Conservation (phyloP, 2,329 filamentous ascomycete genomes). For the Xenoacremonium recifei region DNA sequence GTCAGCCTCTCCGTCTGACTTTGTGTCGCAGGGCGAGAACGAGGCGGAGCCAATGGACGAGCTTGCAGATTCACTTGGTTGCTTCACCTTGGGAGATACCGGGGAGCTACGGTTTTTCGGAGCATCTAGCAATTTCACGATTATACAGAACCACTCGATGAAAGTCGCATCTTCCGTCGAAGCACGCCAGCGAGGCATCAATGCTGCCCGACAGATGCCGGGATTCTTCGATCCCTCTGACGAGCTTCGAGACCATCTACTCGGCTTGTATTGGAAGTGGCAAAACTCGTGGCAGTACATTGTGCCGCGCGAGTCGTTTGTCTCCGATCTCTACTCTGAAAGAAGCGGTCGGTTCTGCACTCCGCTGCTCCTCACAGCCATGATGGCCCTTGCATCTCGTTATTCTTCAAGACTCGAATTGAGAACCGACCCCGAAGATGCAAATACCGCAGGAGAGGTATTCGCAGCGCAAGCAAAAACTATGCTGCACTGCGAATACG, state of each 20-base stretch:
- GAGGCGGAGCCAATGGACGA: background rate
- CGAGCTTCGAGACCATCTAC: conserved; percentile 8
- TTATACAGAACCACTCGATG: conserved; percentile 2
- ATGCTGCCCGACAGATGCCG: conserved; percentile 3
- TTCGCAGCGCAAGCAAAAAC: conserved; percentile 10
- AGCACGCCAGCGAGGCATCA: conserved; percentile 4
- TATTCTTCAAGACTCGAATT: conserved; percentile 8
- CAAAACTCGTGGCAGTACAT: conserved; percentile 14
- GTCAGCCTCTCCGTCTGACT: background rate
- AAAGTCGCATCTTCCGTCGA: conserved; percentile 6
- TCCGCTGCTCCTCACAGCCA: conserved; percentile 8
- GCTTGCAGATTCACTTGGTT: conserved; percentile 2
- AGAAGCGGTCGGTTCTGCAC: conserved; percentile 8
- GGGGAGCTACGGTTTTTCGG: conserved; percentile 6
- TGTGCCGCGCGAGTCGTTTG: conserved; percentile 7
- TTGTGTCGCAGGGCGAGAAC: background rate
- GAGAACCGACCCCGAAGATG: conserved; percentile 5
- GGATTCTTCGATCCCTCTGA: conserved; percentile 5
- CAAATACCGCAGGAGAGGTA: conserved; percentile 9
- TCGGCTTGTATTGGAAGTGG: conserved; percentile 11
- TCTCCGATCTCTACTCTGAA: conserved; percentile 5
- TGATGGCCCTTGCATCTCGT: conserved; percentile 8
- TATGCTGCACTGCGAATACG: conserved; percentile 10
- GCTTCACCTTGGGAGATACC: conserved; percentile 5
- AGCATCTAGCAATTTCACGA: no score